These are phyloP conservation scores for Thalassia testudinum DNA, from an alignment of 116 monocot species.

Conservation along the genomic window DNA sequence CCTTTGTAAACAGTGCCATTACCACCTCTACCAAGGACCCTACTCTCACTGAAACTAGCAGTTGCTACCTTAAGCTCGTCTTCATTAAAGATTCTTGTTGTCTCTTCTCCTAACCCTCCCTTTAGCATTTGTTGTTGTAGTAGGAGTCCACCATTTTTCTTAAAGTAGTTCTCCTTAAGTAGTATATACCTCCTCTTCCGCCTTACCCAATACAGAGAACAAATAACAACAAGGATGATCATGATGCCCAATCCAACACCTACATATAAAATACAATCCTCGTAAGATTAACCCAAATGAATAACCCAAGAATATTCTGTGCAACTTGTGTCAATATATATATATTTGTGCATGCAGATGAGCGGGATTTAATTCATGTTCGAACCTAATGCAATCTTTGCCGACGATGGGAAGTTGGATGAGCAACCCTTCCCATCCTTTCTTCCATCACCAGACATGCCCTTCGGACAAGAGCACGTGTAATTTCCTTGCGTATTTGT, in stretches of 20 bases:
- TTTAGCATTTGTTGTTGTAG: slow-evolving; percentile 23
- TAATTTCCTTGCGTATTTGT: no score
- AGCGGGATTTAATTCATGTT: slow-evolving; percentile 16
- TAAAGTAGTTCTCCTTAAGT: slow-evolving; percentile 29
- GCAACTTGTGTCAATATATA: background rate
- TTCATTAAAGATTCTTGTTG: slow-evolving; percentile 14
- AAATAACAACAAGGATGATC: slow-evolving; percentile 9
- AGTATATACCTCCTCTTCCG: slow-evolving; percentile 20
- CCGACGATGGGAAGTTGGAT: slow-evolving; percentile 9
- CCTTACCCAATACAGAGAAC: slow-evolving; percentile 16
- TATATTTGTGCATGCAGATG: slow-evolving; percentile 8
- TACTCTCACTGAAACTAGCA: slow-evolving; percentile 15
- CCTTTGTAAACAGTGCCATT: slow-evolving; percentile 34
- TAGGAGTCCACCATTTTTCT: slow-evolving; percentile 41
- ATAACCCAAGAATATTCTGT: background rate
- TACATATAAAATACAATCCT: no score
- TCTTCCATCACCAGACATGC: no score
- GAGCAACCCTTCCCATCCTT: no score
- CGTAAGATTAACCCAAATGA: no score
- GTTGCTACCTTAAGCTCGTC: slow-evolving; percentile 23
- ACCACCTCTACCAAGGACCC: slow-evolving; percentile 29
- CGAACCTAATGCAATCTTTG: no score
- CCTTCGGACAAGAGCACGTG: no score
- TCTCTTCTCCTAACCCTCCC: background rate
- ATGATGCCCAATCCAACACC: slow-evolving; percentile 24